Conservation (phyloP, 495 filamentous ascomycete species). For the Lophiotrema nucula region DNA sequence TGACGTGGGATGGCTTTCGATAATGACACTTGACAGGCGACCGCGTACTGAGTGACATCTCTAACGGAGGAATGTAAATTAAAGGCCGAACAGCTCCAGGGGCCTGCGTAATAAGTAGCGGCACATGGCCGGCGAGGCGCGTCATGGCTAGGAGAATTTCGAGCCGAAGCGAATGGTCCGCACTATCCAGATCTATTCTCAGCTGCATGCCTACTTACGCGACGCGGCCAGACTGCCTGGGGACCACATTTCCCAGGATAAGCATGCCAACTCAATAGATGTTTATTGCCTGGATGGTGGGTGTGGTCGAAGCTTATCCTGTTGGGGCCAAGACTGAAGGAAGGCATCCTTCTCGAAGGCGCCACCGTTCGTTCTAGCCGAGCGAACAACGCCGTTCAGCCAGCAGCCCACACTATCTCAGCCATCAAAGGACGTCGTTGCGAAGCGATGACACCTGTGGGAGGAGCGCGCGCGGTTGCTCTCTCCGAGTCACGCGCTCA, state of each 20-base stretch:
- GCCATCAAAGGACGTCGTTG: neutral
- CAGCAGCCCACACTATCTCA: neutral
- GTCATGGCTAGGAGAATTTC: constrained; percentile 23
- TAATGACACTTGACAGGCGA: constrained; percentile 11
- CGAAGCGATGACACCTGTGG: too few relatives aligned
- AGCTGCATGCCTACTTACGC: neutral
- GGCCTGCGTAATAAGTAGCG: neutral
- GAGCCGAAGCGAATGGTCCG: constrained; percentile 7
- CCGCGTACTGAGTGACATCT: constrained; percentile 9
- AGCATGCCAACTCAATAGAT: neutral
- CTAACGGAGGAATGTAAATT: neutral
- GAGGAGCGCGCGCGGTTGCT: too few relatives aligned
- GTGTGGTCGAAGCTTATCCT: neutral
- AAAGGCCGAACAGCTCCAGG: neutral
- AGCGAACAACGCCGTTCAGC: neutral
- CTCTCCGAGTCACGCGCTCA: neutral
- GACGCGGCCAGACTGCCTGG: neutral
- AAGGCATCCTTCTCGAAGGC: constrained; percentile 7
- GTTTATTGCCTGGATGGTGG: neutral
- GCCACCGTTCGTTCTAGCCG: constrained; percentile 4
- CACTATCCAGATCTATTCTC: constrained; percentile 3
- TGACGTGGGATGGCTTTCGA: constrained; percentile 1
- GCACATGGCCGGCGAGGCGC: constrained; percentile 10
- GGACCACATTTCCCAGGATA: neutral
- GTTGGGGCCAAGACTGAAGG: constrained; percentile 2